These are phyloP conservation scores for Kokia cookei DNA, from an alignment of 441 rosid species.

Conservation along the genomic window DNA sequence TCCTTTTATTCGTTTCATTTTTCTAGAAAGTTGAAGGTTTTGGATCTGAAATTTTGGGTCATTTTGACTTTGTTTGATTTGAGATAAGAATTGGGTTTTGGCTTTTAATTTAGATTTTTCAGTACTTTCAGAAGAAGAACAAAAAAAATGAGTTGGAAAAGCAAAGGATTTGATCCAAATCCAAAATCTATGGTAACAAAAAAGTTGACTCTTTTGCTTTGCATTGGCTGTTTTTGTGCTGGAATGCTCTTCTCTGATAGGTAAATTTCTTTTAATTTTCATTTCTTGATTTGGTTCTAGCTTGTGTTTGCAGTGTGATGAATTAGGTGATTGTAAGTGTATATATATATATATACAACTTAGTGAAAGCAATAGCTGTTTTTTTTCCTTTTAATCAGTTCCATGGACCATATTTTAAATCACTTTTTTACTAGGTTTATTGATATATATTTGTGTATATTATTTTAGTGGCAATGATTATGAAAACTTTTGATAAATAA, in stretches of 20 bases:
- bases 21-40: conserved; percentile 4
- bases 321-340: neutral
- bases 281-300: neutral
- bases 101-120: conserved; percentile 20
- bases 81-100: conserved; percentile 30
- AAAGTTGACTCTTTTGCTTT: conserved; percentile 70
- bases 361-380: neutral
- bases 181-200: conserved; percentile 49
- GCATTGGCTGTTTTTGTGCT: conserved; percentile 80
- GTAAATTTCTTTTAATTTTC: conserved; percentile 24
- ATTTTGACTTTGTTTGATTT: conserved; percentile 28
- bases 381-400: neutral
- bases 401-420: neutral
- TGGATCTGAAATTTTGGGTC: conserved; percentile 44
- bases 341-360: too few species aligned
- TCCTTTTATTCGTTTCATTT: neutral
- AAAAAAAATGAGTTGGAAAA: conserved; percentile 62
- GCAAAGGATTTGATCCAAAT: conserved; percentile 54
- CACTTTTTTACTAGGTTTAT: neutral
- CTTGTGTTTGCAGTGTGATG: neutral
- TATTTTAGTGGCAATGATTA: neutral
- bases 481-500: conserved; percentile 3
- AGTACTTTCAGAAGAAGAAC: conserved; percentile 7
- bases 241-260: conserved; percentile 88
- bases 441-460: neutral